Percentiles rank a stretch among this genome's conserved stretches.
Conservation (phyloP, 495 filamentous ascomycete genomes). For the Penicillium maclennaniae region DNA sequence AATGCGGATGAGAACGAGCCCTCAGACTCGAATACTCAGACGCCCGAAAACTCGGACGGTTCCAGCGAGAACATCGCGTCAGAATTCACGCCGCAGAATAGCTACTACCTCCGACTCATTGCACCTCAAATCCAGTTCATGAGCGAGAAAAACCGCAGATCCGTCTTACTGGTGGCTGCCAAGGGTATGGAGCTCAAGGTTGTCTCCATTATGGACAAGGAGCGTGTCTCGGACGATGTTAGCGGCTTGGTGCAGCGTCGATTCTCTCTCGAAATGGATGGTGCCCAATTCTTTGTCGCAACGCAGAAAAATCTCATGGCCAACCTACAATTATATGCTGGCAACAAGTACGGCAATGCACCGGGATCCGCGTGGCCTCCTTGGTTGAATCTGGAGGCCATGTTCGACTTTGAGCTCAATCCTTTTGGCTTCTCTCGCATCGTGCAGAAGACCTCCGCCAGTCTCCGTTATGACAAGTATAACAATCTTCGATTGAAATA, state of each 20-base stretch:
- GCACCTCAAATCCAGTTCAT: constrained; percentile 96
- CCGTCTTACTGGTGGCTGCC: constrained; percentile 86
- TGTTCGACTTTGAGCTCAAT: constrained; percentile 90
- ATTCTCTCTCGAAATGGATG: constrained; percentile 91
- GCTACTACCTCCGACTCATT: constrained; percentile 90
- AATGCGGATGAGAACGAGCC: constrained; percentile 59
- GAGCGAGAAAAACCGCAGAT: constrained; percentile 93
- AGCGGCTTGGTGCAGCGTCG: constrained; percentile 92
- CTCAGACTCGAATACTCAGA: constrained; percentile 26
- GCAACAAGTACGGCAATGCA: constrained; percentile 85
- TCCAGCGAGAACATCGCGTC: constrained; percentile 72
- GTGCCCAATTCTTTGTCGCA: constrained; percentile 95
- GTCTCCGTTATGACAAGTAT: constrained; percentile 93
- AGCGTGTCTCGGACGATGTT: constrained; percentile 84
- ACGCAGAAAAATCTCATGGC: constrained; percentile 82
- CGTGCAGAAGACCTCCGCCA: constrained; percentile 91
- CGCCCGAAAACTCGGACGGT: constrained; percentile 44
- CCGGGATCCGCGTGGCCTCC: constrained; percentile 88
- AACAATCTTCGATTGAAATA: constrained; percentile 97
- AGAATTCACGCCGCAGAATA: constrained; percentile 91
- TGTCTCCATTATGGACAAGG: constrained; percentile 95
- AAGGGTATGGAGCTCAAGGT: constrained; percentile 97
- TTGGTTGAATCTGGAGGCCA: constrained; percentile 95
- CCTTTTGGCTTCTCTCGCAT: constrained; percentile 95
- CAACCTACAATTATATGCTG: constrained; percentile 87